Conservation (phyloP, 352 stramenopile species). For the Phytophthora fragariaefolia region DNA sequence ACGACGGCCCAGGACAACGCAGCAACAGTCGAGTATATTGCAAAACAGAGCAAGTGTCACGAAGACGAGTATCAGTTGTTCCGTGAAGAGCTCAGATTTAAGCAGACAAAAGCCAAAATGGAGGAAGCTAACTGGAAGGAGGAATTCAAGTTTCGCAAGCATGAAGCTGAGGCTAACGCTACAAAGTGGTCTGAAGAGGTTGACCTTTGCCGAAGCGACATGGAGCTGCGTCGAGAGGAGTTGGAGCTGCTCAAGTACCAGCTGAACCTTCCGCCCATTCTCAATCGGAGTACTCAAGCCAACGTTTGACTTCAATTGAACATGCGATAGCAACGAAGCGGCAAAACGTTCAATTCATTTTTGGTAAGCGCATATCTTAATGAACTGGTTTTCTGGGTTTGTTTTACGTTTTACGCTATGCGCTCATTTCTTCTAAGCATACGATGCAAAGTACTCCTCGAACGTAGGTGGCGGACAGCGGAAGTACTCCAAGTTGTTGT, state of each 20-base stretch:
- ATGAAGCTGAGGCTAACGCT: background rate
- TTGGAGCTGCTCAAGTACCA: background rate
- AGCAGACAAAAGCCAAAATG: background rate
- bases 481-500: too few species aligned
- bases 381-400: background rate
- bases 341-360: background rate
- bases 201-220: background rate
- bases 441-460: too few species aligned
- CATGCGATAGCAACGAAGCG: background rate
- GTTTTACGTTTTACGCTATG: background rate
- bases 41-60: background rate
- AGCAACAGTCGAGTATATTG: background rate
- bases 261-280: background rate
- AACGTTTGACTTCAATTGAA: background rate
- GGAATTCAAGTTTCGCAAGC: background rate
- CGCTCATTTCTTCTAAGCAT: background rate
- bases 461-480: too few species aligned
- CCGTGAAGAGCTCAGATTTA: background rate
- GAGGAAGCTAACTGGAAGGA: background rate
- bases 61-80: background rate
- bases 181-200: background rate
- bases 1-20: background rate
- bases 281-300: background rate
- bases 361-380: slow-evolving; percentile 1
- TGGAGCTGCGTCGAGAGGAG: background rate